Evolutionary conservation across 805 yeast genomes (phyloP).

Genomic region (Schwanniomyces pseudopolymorphus): DNA sequence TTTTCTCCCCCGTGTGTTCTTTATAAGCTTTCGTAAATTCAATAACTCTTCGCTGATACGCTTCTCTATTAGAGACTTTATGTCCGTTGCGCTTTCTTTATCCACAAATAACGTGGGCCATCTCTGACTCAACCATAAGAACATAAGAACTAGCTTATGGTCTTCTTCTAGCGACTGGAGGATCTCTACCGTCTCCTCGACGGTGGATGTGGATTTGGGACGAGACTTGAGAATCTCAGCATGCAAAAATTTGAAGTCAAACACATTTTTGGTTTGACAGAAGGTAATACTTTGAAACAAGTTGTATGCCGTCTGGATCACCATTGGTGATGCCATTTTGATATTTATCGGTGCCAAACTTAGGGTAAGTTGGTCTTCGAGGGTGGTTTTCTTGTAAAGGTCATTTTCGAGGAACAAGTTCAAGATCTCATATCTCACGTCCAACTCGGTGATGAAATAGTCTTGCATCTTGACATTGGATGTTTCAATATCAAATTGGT

Average conservation of each 20-base stretch:
- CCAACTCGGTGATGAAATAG: conserved; percentile 39
- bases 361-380: conserved; percentile 57
- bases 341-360: conserved; percentile 61
- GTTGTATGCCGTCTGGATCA: conserved; percentile 43
- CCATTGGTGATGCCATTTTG: conserved; percentile 29
- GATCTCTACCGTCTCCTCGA: conserved; percentile 18
- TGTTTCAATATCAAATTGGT: conserved; percentile 46
- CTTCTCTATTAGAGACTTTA: conserved; percentile 68
- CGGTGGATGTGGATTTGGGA: conserved; percentile 17
- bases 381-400: conserved; percentile 28
- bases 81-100: conserved; percentile 66
- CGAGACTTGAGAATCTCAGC: conserved; percentile 18
- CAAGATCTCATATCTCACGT: conserved; percentile 40
- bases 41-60: conserved; percentile 51
- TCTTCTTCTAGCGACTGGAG: conserved; percentile 53
- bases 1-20: conserved; percentile 4
- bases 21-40: conserved; percentile 23
- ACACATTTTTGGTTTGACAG: conserved; percentile 52
- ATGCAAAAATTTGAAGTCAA: conserved; percentile 47
- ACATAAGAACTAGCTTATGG: conserved; percentile 67
- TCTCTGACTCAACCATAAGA: conserved; percentile 83
- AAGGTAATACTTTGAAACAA: conserved; percentile 54
- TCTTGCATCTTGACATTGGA: conserved; percentile 13
- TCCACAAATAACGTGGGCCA: conserved; percentile 83
- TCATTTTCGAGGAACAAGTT: conserved; percentile 40